Evolutionary conservation across 83 land plant species (phyloP).

Genomic region (Picea mariana): DNA sequence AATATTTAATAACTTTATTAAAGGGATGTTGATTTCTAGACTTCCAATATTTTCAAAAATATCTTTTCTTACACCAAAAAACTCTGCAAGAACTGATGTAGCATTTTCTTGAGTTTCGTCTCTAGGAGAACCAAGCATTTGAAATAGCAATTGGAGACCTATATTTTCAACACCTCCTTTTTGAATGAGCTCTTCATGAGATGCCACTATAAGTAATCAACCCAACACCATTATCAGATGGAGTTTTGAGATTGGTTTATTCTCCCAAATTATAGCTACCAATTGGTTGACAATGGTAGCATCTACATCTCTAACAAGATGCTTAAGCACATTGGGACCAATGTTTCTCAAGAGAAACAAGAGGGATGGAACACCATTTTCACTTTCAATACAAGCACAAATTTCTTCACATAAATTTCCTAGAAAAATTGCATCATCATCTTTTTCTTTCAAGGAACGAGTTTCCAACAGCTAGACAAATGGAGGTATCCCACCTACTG

Average conservation of each 20-base stretch:
- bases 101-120: slow-evolving; percentile 70
- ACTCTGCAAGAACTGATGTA: slow-evolving; percentile 70
- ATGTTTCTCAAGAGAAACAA: slow-evolving; percentile 76
- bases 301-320: slow-evolving; percentile 67
- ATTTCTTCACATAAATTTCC: slow-evolving; percentile 13
- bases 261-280: slow-evolving; percentile 59
- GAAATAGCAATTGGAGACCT: slow-evolving; percentile 56
- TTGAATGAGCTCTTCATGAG: slow-evolving; percentile 44
- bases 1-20: slow-evolving; percentile 60
- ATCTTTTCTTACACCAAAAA: slow-evolving; percentile 63
- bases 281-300: slow-evolving; percentile 69
- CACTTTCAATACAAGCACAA: slow-evolving; percentile 89
- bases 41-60: slow-evolving; percentile 57
- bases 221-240: slow-evolving; percentile 56
- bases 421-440: neutral
- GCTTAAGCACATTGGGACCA: slow-evolving; percentile 50
- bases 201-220: slow-evolving; percentile 58
- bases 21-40: slow-evolving; percentile 54
- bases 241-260: slow-evolving; percentile 51
- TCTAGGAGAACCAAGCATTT: slow-evolving; percentile 52
- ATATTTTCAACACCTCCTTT: slow-evolving; percentile 60
- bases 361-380: slow-evolving; percentile 75
- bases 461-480: too few relatives aligned
- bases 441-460: too few relatives aligned
- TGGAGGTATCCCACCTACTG: slow-evolving; percentile 79